These are phyloP conservation scores for Castanospermum australe DNA, from an alignment of 306 rosid genomes.

Conservation along the genomic window DNA sequence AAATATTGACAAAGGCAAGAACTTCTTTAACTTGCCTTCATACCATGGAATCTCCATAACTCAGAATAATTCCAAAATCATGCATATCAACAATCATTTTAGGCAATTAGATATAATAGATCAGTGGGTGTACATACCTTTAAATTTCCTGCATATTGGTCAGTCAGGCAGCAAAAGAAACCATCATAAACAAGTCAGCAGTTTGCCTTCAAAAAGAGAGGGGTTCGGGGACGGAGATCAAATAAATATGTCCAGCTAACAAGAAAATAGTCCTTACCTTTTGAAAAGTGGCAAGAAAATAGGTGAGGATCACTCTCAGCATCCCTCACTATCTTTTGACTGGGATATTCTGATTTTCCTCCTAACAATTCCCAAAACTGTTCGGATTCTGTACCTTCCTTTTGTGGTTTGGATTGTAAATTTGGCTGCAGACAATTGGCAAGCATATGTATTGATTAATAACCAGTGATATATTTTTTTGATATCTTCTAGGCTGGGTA, in stretches of 20 bases:
- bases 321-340: conserved; percentile 76
- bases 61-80: conserved; percentile 9
- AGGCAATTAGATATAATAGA: neutral
- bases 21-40: neutral
- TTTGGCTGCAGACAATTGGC: conserved; percentile 76
- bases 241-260: conserved; percentile 23
- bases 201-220: conserved; percentile 25
- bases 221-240: conserved; percentile 12
- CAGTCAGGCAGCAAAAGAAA: conserved; percentile 33
- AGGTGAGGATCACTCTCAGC: conserved; percentile 78
- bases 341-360: conserved; percentile 75
- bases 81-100: conserved; percentile 11
- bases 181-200: conserved; percentile 43
- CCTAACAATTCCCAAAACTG: conserved; percentile 90
- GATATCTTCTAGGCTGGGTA: neutral
- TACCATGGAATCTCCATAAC: conserved; percentile 9
- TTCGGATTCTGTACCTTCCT: conserved; percentile 87
- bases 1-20: conserved; percentile 15
- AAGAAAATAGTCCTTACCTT: conserved; percentile 49
- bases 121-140: conserved; percentile 59
- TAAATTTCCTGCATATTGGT: conserved; percentile 60
- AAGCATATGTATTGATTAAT: conserved; percentile 31
- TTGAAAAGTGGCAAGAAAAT: conserved; percentile 72
- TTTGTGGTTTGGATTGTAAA: conserved; percentile 72
- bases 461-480: conserved; percentile 1